Base-by-base conservation (phyloP, 768 basidiomycete genomes). In the Mycena vitilis region DNA sequence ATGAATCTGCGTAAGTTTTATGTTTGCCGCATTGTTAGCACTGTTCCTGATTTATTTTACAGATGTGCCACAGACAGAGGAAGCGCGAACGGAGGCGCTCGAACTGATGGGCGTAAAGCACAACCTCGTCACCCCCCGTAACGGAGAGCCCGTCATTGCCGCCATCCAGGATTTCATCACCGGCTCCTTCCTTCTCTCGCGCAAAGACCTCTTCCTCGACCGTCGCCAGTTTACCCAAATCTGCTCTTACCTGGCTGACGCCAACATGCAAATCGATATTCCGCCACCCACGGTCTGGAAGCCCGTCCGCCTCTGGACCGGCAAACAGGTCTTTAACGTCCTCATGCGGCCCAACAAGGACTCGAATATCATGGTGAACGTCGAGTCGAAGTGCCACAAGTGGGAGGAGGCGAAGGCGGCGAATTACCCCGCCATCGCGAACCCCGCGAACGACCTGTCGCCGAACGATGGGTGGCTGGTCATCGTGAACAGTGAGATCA, bases 131-230 rank as follows among this genome's bases (percentile, higher is more conserved):
- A 99, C 98, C 0, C 98, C 98, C 16, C 90, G 98, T 60, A 99
- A 99, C 73, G 98, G 98, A 71, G 96, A 99, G 79, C 98, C 98
- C 30, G 97, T 99, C 81, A 98, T 99, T 73, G 96, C 98, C 30
- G 98, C 98, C 71, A 99, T 98, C 71, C 98, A 99, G 78, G 98
- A 99, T 80, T 99, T 99, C 84, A 99, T 99, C 82, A 99, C 98
- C 5, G 98, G 96, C 18, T 96, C 98, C 22, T 99, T 91, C 83
- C 89, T 99, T 47, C 89, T 99, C 73, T 97, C 97, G 10, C 91
- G 90, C 44, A 92, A 93, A 75, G 98, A 99, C 75, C 89, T 87
- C 18, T 98, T 99, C 80, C 93, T 96, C 77, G 94, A 96, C 76
- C 90, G 98, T 22, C 88, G 92, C 53, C 94, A 98, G 75, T 98